Conservation (phyloP, 139 green algal genomes). For the Volvox reticuliferus region DNA sequence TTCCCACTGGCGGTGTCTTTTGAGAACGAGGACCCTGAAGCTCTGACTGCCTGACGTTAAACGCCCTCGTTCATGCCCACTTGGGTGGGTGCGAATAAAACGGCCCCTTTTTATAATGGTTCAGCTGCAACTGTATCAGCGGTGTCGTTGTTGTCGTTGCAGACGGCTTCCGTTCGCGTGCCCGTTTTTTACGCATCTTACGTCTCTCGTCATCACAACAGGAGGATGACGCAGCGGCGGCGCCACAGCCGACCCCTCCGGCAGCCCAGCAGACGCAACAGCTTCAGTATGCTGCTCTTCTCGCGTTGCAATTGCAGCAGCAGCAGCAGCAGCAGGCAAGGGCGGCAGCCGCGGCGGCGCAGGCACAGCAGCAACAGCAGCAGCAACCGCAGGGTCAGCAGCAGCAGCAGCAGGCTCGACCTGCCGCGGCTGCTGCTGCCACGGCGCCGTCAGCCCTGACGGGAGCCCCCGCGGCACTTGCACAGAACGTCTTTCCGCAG, state of each 20-base stretch:
- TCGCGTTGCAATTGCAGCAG: conserved; percentile 4
- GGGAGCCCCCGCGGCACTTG: background rate
- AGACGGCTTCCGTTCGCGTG: no score
- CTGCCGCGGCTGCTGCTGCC: background rate
- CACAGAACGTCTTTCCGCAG: background rate
- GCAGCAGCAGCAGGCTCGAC: conserved; percentile 4
- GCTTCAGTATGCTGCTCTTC: background rate
- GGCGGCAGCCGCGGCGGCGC: background rate
- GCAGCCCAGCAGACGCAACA: background rate
- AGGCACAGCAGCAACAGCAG: background rate
- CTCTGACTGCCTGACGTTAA: no score
- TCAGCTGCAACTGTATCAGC: background rate
- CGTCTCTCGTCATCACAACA: background rate
- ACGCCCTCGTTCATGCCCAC: no score
- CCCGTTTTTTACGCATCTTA: no score
- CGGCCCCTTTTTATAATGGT: background rate
- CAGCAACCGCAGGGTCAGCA: conserved; percentile 3
- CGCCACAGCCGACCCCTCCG: background rate
- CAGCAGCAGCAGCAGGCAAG: conserved; percentile 23
- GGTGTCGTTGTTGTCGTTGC: no score
- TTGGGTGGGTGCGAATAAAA: no score
- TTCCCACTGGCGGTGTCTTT: no score
- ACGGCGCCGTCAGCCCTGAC: background rate
- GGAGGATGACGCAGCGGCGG: background rate
- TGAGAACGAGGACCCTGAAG: no score